phyloP scores from a whole-genome alignment of 2,329 filamentous ascomycete genomes.

The Mycogone perniciosa region DNA sequence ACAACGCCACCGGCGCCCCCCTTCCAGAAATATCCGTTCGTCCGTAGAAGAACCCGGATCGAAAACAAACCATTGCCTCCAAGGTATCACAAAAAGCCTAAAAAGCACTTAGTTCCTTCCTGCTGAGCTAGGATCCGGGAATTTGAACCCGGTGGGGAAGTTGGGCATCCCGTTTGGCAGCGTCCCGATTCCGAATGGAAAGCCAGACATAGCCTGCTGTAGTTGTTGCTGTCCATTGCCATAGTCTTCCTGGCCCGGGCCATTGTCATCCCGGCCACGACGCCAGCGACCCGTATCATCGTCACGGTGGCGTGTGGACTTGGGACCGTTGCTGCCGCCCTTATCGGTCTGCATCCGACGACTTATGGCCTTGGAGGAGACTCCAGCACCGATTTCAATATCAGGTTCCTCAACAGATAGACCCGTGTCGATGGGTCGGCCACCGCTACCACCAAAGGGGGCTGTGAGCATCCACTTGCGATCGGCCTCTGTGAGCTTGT shows the following conservation, averaged over 20 bases:
- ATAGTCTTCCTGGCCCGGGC: conserved; percentile 3
- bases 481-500: conserved; percentile 89
- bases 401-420: conserved; percentile 95
- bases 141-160: conserved; percentile 35
- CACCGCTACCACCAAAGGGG: conserved; percentile 87
- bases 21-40: background rate
- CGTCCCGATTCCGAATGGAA: conserved; percentile 36
- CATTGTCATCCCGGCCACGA: conserved; percentile 25
- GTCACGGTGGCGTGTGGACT: conserved; percentile 48
- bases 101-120: conserved; percentile 7
- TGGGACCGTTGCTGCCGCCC: conserved; percentile 57
- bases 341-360: conserved; percentile 64
- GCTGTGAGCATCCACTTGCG: conserved; percentile 95
- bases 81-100: background rate
- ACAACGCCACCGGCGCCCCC: background rate
- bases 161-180: conserved; percentile 38
- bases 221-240: conserved; percentile 7
- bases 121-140: conserved; percentile 28
- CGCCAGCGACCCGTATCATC: conserved; percentile 30
- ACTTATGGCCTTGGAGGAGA: conserved; percentile 83
- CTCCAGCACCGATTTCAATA: conserved; percentile 95
- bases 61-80: background rate
- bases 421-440: conserved; percentile 69
- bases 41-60: background rate
- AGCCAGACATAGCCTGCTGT: conserved; percentile 21